A percentile compares a stretch with the other conserved stretches of the same genome.
Evolutionary conservation across 345 rosid genomes (phyloP).

Genomic region (Melastoma malabathricum): DNA sequence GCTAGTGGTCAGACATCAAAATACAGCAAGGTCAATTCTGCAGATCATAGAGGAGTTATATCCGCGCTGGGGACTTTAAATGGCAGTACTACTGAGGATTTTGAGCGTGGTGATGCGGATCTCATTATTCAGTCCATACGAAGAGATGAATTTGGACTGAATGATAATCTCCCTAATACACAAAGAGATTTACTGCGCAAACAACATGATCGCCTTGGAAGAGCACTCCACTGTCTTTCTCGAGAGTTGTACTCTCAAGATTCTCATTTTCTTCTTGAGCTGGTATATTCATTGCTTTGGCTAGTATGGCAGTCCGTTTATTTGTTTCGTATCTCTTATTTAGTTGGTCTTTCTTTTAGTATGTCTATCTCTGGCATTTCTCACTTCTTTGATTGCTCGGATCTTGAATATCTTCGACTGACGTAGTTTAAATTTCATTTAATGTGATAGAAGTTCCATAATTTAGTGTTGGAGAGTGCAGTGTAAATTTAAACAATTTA

Average conservation of each 20-base stretch:
- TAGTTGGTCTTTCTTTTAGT: no score
- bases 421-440: no score
- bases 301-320: not conserved
- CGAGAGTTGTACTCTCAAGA: constrained; percentile 96
- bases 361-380: no score
- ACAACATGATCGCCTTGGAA: constrained; percentile 97
- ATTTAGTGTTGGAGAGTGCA: no score
- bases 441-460: no score
- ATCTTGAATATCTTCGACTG: no score
- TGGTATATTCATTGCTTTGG: constrained; percentile 28
- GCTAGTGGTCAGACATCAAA: no score
- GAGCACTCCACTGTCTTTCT: constrained; percentile 96
- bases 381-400: no score
- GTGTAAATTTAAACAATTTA: no score
- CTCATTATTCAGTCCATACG: constrained; percentile 63
- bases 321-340: constrained; percentile 2
- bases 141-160: constrained; percentile 79
- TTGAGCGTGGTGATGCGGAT: constrained; percentile 28
- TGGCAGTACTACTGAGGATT: constrained; percentile 3
- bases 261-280: constrained; percentile 98
- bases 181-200: constrained; percentile 70
- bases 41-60: no score
- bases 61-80: no score
- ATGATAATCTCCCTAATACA: constrained; percentile 39
- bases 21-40: no score